Evolutionary conservation across 129 eudicot species (phyloP).

Genomic region (Artemisia tridentata): DNA sequence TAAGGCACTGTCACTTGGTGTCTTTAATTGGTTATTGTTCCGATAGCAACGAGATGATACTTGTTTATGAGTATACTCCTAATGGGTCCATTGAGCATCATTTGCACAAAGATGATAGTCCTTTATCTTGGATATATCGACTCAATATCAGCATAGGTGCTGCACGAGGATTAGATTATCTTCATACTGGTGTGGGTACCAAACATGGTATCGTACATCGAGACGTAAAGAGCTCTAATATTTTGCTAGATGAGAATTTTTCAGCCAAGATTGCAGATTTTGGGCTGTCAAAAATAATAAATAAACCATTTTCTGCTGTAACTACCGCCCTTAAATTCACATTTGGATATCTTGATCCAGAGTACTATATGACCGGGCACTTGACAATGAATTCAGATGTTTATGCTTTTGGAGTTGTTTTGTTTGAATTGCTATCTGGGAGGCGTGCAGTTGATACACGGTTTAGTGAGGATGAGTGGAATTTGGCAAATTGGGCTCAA

Average conservation of each 20-base stretch:
- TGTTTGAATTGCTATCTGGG: slow-evolving; percentile 16
- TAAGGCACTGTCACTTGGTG: slow-evolving; percentile 31
- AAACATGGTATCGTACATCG: slow-evolving; percentile 21
- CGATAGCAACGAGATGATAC: slow-evolving; percentile 32
- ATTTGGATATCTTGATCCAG: slow-evolving; percentile 24
- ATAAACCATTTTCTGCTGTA: slow-evolving; percentile 18
- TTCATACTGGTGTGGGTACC: slow-evolving; percentile 30
- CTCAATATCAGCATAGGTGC: slow-evolving; percentile 27
- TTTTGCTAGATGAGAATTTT: slow-evolving; percentile 20
- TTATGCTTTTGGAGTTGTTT: slow-evolving; percentile 17
- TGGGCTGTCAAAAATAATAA: slow-evolving; percentile 17
- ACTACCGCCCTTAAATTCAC: slow-evolving; percentile 1
- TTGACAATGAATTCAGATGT: slow-evolving; percentile 19
- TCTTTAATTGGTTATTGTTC: slow-evolving; percentile 29
- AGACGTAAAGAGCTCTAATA: slow-evolving; percentile 22
- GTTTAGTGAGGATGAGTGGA: slow-evolving; percentile 9
- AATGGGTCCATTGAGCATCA: slow-evolving; percentile 43
- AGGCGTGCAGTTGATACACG: slow-evolving; percentile 13
- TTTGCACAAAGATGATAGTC: slow-evolving; percentile 17
- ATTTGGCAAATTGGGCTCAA: slow-evolving; percentile 2
- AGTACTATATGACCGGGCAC: slow-evolving; percentile 6
- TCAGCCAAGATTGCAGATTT: slow-evolving; percentile 26
- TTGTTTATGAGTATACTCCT: slow-evolving; percentile 44
- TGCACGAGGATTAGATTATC: slow-evolving; percentile 23
- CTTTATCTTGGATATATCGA: slow-evolving; percentile 20